Base-by-base conservation (phyloP, 1,139 yeast species). In the Debaryomyces sp. region DNA sequence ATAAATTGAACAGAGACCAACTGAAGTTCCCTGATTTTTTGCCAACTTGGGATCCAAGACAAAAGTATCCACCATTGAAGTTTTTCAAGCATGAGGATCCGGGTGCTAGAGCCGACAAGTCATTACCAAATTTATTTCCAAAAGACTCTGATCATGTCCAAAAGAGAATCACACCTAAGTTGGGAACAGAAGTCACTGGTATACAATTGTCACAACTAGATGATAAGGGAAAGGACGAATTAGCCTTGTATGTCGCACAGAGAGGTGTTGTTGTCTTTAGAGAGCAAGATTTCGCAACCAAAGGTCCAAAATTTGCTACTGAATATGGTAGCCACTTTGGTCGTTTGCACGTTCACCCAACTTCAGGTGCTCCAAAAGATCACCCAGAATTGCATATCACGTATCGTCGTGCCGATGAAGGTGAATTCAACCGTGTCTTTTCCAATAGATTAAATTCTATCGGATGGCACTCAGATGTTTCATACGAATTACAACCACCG, bases 401-500 rank as follows among this genome's bases (percentile, higher is more conserved):
- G 22, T 84, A 78, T 64, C 75, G 84, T 55, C 73, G 82, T 55
- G 77, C 81, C 24, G 77, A 75, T 55, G 70, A 69, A 10, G 56
- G 60, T 46, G 62, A 56, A 46, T 60, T 68, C 42, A 62, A 69
- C 42, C 46, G 54, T 30, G 65, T 71, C 8, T 77, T 78, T 51
- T 57, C 67, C 18, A 63, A 63, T 32, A 68, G 67, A 53, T 64
- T 64, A 38, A 69, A 70, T 46, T 66, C 68, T 40, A 67, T 74
- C 36, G 58, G 59, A 8, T 85, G 87, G 85, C 92, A 87, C 64
- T 76, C 87, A 1, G 92, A 87, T 62, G 85, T 83, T 33, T 76
- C 88, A 21, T 86, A 85, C 63, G 92, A 86, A 61, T 70, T 74
- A 51, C 89, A 84, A 62, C 88, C 92, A 8, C 88, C 92, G 4